phyloP scores from a whole-genome alignment of 2,329 filamentous ascomycete genomes.

The Fragosphaeria purpurea region DNA sequence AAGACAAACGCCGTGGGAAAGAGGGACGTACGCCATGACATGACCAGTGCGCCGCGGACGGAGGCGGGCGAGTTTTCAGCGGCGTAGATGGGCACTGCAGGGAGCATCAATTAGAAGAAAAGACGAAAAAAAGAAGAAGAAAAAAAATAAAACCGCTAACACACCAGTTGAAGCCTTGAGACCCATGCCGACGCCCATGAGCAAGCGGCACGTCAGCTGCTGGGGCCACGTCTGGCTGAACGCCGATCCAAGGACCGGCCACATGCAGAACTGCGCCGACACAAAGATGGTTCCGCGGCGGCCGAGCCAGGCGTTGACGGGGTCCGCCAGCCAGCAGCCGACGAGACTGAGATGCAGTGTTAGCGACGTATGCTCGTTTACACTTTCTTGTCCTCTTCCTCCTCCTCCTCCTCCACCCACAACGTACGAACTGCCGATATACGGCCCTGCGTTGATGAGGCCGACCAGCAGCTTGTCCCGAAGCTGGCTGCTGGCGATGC shows the following conservation, averaged over 20 bases:
- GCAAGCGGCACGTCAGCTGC: constrained; percentile 59
- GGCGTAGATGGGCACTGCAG: constrained; percentile 55
- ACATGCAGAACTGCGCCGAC: constrained; percentile 34
- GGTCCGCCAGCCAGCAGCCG: too few relatives aligned
- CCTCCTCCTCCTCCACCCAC: too few relatives aligned
- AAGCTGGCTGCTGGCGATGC: constrained; percentile 25
- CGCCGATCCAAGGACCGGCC: constrained; percentile 30
- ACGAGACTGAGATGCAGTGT: too few relatives aligned
- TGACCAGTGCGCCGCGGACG: constrained; percentile 68
- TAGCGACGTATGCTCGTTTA: too few relatives aligned
- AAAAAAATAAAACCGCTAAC: too few relatives aligned
- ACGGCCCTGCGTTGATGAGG: constrained; percentile 42
- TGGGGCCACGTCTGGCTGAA: constrained; percentile 64
- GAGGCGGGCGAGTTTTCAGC: constrained; percentile 61
- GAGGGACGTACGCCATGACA: constrained; percentile 53
- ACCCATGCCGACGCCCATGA: constrained; percentile 69
- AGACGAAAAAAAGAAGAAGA: too few relatives aligned
- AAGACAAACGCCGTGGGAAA: too few relatives aligned
- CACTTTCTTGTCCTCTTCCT: too few relatives aligned
- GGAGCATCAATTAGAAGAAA: too few relatives aligned
- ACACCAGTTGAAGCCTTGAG: constrained; percentile 47
- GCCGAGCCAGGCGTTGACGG: constrained; percentile 15
- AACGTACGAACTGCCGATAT: too few relatives aligned
- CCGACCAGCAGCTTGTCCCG: constrained; percentile 31
- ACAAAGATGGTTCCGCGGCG: constrained; percentile 59